phyloP scores from a whole-genome alignment of 495 filamentous ascomycete species.

The Entonaema liquescens region DNA sequence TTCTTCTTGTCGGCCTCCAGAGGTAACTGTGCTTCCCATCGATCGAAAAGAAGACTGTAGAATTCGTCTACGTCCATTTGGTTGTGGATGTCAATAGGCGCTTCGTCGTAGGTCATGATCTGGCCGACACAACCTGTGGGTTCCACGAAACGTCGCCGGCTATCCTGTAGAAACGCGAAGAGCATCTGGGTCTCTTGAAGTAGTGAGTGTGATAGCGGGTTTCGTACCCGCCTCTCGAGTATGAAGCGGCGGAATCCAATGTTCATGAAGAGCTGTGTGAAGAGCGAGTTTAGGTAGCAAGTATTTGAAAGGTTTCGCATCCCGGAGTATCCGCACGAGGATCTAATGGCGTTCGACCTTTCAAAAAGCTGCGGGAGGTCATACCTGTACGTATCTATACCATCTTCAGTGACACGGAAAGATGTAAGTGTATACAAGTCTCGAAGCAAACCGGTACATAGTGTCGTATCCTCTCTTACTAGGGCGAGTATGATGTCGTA shows the following conservation, averaged over 20 bases:
- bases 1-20: slow-evolving; percentile 71
- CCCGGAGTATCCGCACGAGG: slow-evolving; percentile 80
- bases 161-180: slow-evolving; percentile 87
- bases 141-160: slow-evolving; percentile 73
- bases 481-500: slow-evolving; percentile 69
- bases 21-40: slow-evolving; percentile 85
- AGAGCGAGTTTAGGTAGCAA: slow-evolving; percentile 95
- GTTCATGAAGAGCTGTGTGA: slow-evolving; percentile 99
- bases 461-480: slow-evolving; percentile 60
- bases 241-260: slow-evolving; percentile 86
- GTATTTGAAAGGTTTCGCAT: slow-evolving; percentile 92
- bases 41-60: slow-evolving; percentile 90
- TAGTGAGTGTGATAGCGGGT: slow-evolving; percentile 69
- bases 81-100: slow-evolving; percentile 82
- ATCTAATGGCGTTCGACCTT: slow-evolving; percentile 72
- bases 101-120: slow-evolving; percentile 84
- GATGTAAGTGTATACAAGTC: slow-evolving; percentile 63
- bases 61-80: slow-evolving; percentile 99
- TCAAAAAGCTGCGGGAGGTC: slow-evolving; percentile 69
- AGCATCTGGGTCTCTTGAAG: slow-evolving; percentile 80
- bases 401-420: slow-evolving; percentile 48
- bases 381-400: slow-evolving; percentile 55
- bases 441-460: slow-evolving; percentile 61
- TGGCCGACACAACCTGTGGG: slow-evolving; percentile 75
- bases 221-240: slow-evolving; percentile 62